Conservation (phyloP, 139 green algal genomes). For the Chlamydomonas sp. region DNA sequence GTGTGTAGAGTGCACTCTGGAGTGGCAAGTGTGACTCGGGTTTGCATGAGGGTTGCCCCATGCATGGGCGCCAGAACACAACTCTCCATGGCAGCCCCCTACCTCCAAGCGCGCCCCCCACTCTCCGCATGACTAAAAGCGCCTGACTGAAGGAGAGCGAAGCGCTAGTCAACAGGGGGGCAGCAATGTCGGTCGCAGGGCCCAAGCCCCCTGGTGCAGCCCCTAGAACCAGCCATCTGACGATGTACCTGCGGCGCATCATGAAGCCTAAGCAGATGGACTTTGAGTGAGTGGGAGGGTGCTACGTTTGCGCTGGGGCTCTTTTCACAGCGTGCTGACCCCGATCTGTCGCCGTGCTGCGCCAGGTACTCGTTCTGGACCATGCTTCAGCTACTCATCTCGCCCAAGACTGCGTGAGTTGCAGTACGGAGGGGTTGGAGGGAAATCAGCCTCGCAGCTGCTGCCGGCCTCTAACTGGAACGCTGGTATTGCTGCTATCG, state of each 20-base stretch:
- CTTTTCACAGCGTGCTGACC: background rate
- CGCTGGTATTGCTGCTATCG: background rate
- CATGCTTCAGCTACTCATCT: slow-evolving; percentile 87
- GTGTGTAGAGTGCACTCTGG: no score
- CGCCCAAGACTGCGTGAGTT: slow-evolving; percentile 82
- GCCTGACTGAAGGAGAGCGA: no score
- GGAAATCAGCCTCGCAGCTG: background rate
- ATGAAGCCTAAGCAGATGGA: slow-evolving; percentile 18
- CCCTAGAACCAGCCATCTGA: no score
- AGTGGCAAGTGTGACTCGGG: no score
- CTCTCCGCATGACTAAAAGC: no score
- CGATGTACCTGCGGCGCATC: slow-evolving; percentile 18
- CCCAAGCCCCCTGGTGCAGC: background rate
- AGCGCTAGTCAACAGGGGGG: no score
- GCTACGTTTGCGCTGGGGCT: background rate
- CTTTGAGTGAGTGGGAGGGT: slow-evolving; percentile 9
- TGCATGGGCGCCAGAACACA: no score
- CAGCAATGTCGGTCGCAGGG: no score
- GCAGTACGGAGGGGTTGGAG: background rate
- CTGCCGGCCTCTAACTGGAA: background rate
- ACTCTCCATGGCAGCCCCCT: no score
- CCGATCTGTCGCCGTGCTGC: background rate
- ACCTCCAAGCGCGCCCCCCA: no score
- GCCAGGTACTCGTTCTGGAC: slow-evolving; percentile 90
- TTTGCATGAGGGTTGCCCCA: no score